Conservation (phyloP, 345 rosid genomes). For the Salix purpurea region DNA sequence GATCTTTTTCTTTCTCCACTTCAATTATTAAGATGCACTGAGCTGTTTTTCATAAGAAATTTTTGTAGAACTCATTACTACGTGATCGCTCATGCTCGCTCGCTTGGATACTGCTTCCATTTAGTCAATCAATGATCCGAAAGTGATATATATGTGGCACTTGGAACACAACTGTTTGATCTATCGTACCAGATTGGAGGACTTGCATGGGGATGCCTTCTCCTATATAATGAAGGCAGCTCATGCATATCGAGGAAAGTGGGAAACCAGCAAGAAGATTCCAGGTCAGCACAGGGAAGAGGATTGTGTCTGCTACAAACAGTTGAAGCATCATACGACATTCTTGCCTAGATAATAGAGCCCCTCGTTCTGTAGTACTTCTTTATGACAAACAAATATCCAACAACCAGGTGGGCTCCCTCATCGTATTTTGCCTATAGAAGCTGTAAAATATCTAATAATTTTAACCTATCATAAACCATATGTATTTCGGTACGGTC, state of each 20-base stretch:
- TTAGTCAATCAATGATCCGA: background rate
- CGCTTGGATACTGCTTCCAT: background rate
- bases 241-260: conserved; percentile 24
- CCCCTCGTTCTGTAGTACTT: background rate
- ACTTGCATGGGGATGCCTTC: conserved; percentile 34
- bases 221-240: conserved; percentile 22
- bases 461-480: background rate
- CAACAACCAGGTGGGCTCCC: background rate
- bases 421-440: background rate
- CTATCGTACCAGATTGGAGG: conserved; percentile 23
- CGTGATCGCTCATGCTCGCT: background rate
- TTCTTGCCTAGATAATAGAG: background rate
- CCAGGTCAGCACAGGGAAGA: conserved; percentile 45
- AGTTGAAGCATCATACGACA: background rate
- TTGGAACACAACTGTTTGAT: conserved; percentile 28
- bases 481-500: background rate
- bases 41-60: too few relatives aligned
- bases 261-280: conserved; percentile 14
- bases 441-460: background rate
- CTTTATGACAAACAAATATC: background rate
- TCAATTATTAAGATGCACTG: background rate
- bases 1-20: background rate
- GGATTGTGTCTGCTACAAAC: conserved; percentile 37
- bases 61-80: background rate
- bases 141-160: conserved; percentile 4